phyloP scores from a whole-genome alignment of 2,329 filamentous ascomycete species.

The Cadophora sp. region DNA sequence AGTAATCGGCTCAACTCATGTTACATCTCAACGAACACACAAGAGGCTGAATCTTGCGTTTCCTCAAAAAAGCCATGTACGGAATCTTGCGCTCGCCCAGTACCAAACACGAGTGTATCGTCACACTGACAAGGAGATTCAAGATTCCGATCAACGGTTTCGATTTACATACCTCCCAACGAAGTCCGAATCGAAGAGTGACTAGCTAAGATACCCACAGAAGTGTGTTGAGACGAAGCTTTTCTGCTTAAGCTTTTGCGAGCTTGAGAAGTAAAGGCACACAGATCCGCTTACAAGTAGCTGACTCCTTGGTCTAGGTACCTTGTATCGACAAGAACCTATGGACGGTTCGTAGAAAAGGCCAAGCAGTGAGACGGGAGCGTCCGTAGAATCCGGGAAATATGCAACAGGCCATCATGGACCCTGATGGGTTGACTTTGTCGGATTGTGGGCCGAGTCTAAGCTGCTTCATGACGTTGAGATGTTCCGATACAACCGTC shows the following conservation, averaged over 20 bases:
- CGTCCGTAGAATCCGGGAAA: background rate
- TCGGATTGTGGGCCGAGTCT: slow-evolving; percentile 5
- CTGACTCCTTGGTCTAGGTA: background rate
- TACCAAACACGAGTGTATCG: background rate
- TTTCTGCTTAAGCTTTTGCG: slow-evolving; percentile 1
- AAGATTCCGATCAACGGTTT: background rate
- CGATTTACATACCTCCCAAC: background rate
- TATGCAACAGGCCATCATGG: slow-evolving; percentile 9
- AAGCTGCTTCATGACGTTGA: slow-evolving; percentile 4
- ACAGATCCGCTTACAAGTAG: background rate
- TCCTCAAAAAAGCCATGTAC: background rate
- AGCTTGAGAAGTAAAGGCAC: background rate
- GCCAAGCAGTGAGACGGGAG: slow-evolving; percentile 15
- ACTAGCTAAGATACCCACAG: background rate
- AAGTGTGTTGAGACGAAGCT: background rate
- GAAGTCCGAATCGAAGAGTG: background rate
- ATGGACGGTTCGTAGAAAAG: background rate
- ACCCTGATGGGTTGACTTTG: background rate
- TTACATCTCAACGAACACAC: background rate
- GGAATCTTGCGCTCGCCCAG: background rate
- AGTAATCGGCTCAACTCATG: background rate
- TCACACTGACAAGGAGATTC: slow-evolving; percentile 2
- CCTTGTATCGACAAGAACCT: background rate
- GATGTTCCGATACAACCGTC: background rate
- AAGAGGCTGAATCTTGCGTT: slow-evolving; percentile 12